Percentiles rank a stretch among this genome's conserved stretches.
These are phyloP conservation scores for Daedalea quercina DNA, from an alignment of 768 basidiomycete genomes.

Conservation along the genomic window DNA sequence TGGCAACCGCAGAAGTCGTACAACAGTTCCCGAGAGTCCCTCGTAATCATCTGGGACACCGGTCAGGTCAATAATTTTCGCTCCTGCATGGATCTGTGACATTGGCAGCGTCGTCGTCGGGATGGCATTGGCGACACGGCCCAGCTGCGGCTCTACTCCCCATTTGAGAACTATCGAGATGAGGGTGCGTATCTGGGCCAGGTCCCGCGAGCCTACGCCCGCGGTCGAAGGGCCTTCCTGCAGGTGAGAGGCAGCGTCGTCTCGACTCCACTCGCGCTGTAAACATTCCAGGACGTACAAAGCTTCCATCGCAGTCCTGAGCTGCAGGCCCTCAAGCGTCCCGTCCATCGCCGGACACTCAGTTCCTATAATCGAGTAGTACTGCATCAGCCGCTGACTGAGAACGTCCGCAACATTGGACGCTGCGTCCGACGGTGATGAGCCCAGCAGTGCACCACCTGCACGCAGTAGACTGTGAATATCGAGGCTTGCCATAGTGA, in stretches of 20 bases:
- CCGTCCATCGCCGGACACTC: not conserved
- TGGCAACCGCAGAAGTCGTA: conserved; percentile 40
- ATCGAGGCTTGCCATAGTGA: not conserved
- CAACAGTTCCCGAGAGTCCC: conserved; percentile 35
- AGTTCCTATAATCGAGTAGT: conserved; percentile 6
- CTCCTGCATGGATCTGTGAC: conserved; percentile 7
- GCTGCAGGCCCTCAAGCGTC: conserved; percentile 26
- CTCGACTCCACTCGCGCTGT: conserved; percentile 32
- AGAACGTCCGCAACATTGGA: conserved; percentile 17
- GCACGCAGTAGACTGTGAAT: conserved; percentile 8
- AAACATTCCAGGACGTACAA: conserved; percentile 41
- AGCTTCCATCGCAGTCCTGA: conserved; percentile 50
- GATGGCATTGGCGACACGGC: conserved; percentile 26
- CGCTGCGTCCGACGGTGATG: conserved; percentile 9
- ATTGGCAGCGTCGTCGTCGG: conserved; percentile 16
- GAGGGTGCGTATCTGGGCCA: conserved; percentile 54
- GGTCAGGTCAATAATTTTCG: conserved; percentile 40
- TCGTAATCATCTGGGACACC: conserved; percentile 35
- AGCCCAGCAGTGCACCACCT: conserved; percentile 13
- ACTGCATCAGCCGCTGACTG: conserved; percentile 12
- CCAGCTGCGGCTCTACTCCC: conserved; percentile 53
- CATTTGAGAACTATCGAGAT: conserved; percentile 67
- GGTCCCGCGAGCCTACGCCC: conserved; percentile 57
- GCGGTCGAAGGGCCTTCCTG: not conserved
- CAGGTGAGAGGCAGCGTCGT: not conserved